Evolutionary conservation across 352 stramenopile species (phyloP), one percentile per base, ranked within the genome.

Genomic region (Pythium aristosporum): DNA sequence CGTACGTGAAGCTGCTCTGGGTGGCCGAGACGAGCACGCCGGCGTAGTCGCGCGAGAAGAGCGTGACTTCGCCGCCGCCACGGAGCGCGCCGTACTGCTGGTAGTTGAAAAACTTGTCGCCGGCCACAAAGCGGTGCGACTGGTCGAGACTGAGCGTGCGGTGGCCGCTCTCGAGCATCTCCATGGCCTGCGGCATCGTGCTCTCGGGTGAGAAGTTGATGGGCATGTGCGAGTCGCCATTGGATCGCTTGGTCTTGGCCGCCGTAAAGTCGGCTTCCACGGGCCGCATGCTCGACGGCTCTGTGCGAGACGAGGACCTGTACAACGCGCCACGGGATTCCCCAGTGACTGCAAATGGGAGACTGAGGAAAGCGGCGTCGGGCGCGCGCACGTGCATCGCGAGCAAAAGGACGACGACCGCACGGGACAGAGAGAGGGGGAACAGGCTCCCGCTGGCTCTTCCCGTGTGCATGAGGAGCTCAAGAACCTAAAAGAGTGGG

Each of bases 1-100:
- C 74, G 66, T 89, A 91, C 32, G 86, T 76, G 54, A 88, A 58
- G 36, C 69, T 80, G 41, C 77, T 87, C 34, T 79, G 71, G 3
- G 71, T 69, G 10, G 82, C 83, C 16, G 79, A 76, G 47, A 88
- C 75, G 3, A 91, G 60, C 16, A 89, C 63, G 1, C 82, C 80
- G 43, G 68, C 79, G 65, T 89, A 89, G 9, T 73, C 67, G 25
- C 65, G 32, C 12, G 82, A 89, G 60, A 91, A 89, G 54, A 91
- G 69, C 48, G 66, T 80, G 50, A 91, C 75, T 46, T 74, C 67
- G 21, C 82, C 80, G 48, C 82, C 82, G 49, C 79, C 69, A 21
- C 82, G 79, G 21, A 92, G 57, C 47, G 77, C 78, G 37, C 81
- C 82, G 70, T 87, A 92, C 57, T 85, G 72, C 55, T 92, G 77